These are phyloP conservation scores for Cicer pinnatifidum DNA, from an alignment of 306 rosid genomes.

Conservation along the genomic window DNA sequence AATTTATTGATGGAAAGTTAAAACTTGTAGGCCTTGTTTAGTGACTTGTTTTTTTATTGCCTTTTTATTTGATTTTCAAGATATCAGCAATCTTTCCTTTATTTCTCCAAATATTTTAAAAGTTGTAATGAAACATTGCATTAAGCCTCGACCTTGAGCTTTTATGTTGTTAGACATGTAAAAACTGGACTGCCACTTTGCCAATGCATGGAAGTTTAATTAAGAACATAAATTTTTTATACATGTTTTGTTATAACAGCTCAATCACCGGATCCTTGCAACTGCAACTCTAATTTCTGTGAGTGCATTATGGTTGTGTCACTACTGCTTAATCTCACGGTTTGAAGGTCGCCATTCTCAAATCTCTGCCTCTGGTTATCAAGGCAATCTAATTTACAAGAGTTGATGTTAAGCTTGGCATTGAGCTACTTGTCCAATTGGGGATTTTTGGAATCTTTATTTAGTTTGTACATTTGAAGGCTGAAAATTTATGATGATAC, in stretches of 20 bases:
- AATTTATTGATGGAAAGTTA: neutral
- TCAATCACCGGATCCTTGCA: constrained; percentile 87
- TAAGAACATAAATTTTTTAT: constrained; percentile 11
- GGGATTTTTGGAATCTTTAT: constrained; percentile 11
- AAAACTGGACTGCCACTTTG: neutral
- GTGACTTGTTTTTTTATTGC: neutral
- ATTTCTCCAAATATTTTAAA: constrained; percentile 22
- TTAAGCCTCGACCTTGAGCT: constrained; percentile 1
- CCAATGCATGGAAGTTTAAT: constrained; percentile 22
- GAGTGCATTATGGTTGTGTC: constrained; percentile 71
- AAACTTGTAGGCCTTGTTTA: constrained; percentile 26
- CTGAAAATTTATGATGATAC: constrained; percentile 30
- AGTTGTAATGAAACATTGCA: neutral
- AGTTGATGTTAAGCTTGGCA: constrained; percentile 1
- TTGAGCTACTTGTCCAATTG: constrained; percentile 41
- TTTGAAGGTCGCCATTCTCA: constrained; percentile 77
- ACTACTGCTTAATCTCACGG: constrained; percentile 74
- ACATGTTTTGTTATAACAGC: constrained; percentile 53
- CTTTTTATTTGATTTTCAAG: neutral
- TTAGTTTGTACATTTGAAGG: constrained; percentile 34
- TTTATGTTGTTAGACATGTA: constrained; percentile 28
- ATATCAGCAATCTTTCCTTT: neutral
- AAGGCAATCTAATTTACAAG: constrained; percentile 50
- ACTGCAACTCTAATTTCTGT: constrained; percentile 66
- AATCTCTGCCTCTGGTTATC: constrained; percentile 70